A percentile compares a stretch with the other conserved stretches of the same genome.
Conservation (phyloP, 2,329 filamentous ascomycete genomes). For the Fusarium phyllophilum region DNA sequence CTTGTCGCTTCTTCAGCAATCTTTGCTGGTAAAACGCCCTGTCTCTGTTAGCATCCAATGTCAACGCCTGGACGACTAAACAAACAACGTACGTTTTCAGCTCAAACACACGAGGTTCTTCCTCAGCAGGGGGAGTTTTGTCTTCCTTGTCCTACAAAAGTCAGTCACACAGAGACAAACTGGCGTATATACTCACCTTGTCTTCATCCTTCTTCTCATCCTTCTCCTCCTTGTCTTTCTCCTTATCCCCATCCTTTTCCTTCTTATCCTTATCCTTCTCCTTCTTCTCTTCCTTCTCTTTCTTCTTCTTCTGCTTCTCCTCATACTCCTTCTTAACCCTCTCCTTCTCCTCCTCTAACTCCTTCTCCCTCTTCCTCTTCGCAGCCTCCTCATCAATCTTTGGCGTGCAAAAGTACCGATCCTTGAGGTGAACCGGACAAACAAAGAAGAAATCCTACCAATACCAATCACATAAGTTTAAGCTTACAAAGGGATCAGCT, state of each 20-base stretch:
- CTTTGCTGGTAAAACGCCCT: conserved; percentile 90
- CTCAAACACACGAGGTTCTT: conserved; percentile 83
- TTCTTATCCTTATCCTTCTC: conserved; percentile 58
- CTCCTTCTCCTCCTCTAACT: conserved; percentile 71
- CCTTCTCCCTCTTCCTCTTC: conserved; percentile 69
- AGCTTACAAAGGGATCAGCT: conserved; percentile 13
- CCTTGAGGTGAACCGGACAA: conserved; percentile 84
- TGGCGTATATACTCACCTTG: conserved; percentile 13
- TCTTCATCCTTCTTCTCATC: conserved; percentile 37
- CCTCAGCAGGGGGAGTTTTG: conserved; percentile 44
- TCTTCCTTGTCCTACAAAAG: conserved; percentile 34
- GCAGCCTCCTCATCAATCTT: conserved; percentile 75
- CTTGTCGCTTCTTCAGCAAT: conserved; percentile 72
- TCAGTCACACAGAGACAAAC: background rate
- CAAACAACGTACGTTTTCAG: conserved; percentile 73
- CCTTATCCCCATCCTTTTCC: conserved; percentile 52
- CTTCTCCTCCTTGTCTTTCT: conserved; percentile 49
- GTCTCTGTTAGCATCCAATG: background rate
- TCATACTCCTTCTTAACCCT: conserved; percentile 81
- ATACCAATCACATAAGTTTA: conserved; percentile 18
- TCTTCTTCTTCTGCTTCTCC: conserved; percentile 74
- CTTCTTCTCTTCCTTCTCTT: conserved; percentile 67
- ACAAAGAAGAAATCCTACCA: conserved; percentile 87
- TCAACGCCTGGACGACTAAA: too few species aligned
- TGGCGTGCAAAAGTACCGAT: conserved; percentile 81